These are phyloP conservation scores for Strobilomyces dryophilus DNA, from an alignment of 768 basidiomycete species.

Conservation along the genomic window DNA sequence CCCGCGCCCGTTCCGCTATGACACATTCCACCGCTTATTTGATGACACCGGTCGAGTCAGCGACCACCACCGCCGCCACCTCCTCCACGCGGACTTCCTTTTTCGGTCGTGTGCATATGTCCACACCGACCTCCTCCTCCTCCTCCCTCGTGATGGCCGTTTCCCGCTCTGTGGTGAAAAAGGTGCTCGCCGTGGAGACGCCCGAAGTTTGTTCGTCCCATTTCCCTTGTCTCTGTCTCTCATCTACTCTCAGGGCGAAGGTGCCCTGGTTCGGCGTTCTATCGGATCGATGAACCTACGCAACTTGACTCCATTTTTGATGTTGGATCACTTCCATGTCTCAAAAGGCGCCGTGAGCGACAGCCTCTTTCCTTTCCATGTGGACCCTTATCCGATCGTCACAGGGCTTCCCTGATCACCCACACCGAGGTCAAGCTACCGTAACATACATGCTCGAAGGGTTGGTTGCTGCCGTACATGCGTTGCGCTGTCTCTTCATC, in stretches of 20 bases:
- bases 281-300: slow-evolving; percentile 73
- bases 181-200: slow-evolving; percentile 72
- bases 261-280: slow-evolving; percentile 79
- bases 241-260: slow-evolving; percentile 52
- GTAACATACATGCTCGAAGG: slow-evolving; percentile 90
- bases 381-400: background rate
- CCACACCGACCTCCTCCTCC: no score
- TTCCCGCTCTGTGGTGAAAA: slow-evolving; percentile 71
- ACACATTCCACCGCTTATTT: background rate
- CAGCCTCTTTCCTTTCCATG: background rate
- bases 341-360: slow-evolving; percentile 58
- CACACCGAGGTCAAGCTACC: slow-evolving; percentile 85
- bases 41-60: no score
- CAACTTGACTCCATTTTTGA: slow-evolving; percentile 87
- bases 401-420: slow-evolving; percentile 89
- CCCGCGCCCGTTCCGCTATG: background rate
- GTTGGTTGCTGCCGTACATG: slow-evolving; percentile 28
- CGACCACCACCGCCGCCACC: no score
- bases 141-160: slow-evolving; percentile 25
- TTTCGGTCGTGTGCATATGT: no score
- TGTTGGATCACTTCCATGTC: slow-evolving; percentile 83
- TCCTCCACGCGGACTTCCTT: no score
- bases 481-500: background rate
- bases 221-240: background rate
- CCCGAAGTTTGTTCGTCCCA: slow-evolving; percentile 48